phyloP scores from a whole-genome alignment of 2,329 filamentous ascomycete species.

The Calonectria ilicicola region DNA sequence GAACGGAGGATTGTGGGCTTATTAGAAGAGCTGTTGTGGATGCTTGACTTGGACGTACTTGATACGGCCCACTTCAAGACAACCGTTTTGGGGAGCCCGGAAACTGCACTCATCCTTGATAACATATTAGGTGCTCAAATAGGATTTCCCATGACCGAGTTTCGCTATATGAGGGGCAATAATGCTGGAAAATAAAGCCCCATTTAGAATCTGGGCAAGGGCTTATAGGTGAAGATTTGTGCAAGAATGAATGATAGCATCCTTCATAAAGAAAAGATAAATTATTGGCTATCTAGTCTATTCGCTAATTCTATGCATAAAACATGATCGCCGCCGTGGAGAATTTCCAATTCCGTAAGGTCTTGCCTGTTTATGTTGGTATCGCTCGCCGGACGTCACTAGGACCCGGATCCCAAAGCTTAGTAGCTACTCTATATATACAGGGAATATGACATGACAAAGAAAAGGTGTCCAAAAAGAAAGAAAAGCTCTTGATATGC shows the following conservation, averaged over 20 bases:
- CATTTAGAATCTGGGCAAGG: no score
- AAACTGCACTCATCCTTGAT: no score
- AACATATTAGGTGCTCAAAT: no score
- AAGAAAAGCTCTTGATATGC: background rate
- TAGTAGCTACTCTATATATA: constrained; percentile 3
- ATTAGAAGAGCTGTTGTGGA: no score
- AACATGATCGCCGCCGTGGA: background rate
- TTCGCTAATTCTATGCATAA: constrained; percentile 4
- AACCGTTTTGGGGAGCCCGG: no score
- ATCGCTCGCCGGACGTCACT: constrained; percentile 1
- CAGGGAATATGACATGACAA: constrained; percentile 2
- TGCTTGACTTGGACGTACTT: no score
- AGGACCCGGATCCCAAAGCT: constrained; percentile 1
- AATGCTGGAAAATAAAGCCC: no score
- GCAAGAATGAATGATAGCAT: background rate
- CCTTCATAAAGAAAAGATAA: background rate
- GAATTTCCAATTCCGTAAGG: background rate
- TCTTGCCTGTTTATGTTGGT: background rate
- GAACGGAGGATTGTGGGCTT: no score
- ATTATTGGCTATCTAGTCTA: background rate
- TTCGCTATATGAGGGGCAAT: no score
- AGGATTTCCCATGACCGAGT: no score
- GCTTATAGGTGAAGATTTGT: background rate
- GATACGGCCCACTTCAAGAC: no score
- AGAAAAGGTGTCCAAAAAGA: background rate